Percentiles rank a stretch among this genome's conserved stretches.
phyloP scores from a whole-genome alignment of 179 eudicot species.

The Beta macrorhiza region DNA sequence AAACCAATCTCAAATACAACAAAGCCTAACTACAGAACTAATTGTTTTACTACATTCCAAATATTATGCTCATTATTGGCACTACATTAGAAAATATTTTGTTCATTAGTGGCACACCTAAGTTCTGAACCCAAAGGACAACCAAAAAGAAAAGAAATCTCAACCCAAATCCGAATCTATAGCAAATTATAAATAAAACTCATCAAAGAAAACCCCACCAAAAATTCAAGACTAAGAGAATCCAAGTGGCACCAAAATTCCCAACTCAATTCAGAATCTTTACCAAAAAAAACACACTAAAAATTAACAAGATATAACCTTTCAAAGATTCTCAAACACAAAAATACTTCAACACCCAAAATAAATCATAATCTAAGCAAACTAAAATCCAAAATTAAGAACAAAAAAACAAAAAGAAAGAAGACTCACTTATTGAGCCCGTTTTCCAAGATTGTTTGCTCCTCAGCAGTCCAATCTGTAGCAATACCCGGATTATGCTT shows the following conservation, averaged over 20 bases:
- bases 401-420: background rate
- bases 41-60: background rate
- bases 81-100: constrained; percentile 6
- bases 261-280: constrained; percentile 21
- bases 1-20: background rate
- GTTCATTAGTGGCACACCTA: constrained; percentile 11
- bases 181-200: background rate
- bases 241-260: constrained; percentile 12
- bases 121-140: background rate
- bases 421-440: constrained; percentile 61
- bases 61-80: background rate
- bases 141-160: background rate
- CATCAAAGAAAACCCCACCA: constrained; percentile 7
- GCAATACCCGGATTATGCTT: constrained; percentile 45
- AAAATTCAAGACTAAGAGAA: background rate
- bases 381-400: background rate
- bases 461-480: constrained; percentile 69
- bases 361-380: background rate
- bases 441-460: constrained; percentile 70
- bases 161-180: constrained; percentile 6
- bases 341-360: background rate
- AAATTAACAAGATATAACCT: constrained; percentile 11
- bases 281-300: constrained; percentile 6
- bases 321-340: constrained; percentile 13
- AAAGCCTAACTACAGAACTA: background rate